Evolutionary conservation across 2,329 filamentous ascomycete species (phyloP).

Genomic region (Botryotinia convoluta): DNA sequence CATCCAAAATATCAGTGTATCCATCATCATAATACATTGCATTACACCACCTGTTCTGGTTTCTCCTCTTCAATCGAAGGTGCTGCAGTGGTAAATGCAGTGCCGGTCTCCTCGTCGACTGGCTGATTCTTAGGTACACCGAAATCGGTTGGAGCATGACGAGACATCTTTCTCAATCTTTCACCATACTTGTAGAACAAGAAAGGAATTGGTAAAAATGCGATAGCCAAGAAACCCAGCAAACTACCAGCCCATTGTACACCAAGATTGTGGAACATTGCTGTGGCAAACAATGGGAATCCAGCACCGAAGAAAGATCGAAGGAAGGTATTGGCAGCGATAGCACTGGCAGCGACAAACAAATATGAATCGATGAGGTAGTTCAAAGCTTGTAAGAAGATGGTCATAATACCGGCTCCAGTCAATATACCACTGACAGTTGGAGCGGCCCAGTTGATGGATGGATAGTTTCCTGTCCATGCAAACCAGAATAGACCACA

Average conservation of each 20-base stretch:
- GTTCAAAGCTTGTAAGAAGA: constrained; percentile 47
- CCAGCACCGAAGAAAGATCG: constrained; percentile 26
- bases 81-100: constrained; percentile 3
- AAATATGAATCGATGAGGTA: constrained; percentile 29
- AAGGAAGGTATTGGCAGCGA: constrained; percentile 30
- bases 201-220: constrained; percentile 46
- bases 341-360: constrained; percentile 27
- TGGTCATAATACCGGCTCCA: constrained; percentile 56
- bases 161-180: constrained; percentile 47
- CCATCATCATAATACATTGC: not conserved
- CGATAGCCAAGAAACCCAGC: constrained; percentile 42
- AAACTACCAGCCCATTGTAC: constrained; percentile 43
- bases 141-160: constrained; percentile 20
- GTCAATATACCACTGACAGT: constrained; percentile 48
- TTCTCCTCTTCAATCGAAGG: constrained; percentile 4
- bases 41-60: constrained; percentile 1
- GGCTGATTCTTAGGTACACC: not conserved
- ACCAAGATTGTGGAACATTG: constrained; percentile 41
- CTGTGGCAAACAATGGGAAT: constrained; percentile 39
- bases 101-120: constrained; percentile 12
- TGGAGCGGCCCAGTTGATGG: constrained; percentile 40
- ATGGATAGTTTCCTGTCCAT: constrained; percentile 40
- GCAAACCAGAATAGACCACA: constrained; percentile 42
- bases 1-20: not conserved
- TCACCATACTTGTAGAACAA: constrained; percentile 52